Base-by-base conservation (phyloP, 257 asterid genomes). In the Solanum pimpinellifolium region DNA sequence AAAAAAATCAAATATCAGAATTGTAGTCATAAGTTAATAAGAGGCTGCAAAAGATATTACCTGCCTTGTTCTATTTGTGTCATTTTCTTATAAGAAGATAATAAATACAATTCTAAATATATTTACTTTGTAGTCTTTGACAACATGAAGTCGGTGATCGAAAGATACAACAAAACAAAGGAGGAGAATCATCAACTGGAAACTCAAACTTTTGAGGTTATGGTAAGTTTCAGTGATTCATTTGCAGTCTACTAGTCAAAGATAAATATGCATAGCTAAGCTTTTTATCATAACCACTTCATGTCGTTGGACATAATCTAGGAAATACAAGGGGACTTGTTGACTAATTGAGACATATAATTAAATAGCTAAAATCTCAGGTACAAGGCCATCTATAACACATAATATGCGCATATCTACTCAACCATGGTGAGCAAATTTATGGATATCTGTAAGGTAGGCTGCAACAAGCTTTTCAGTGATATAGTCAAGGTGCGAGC, bases 111-210 rank as follows among this genome's bases (percentile, higher is more conserved):
- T 39, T 75, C 83, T 75, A 11, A 75, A 75, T 75, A 75, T 37
- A 39, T 75, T 75, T 75, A 39, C 20, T 83, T 83, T 56, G 5
- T 29, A 33, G 35, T 33, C 35, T 3, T 33, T 33, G 49, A 86
- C 95, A 95, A 96, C 91, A 88, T 92, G 95, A 95, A 90, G 90
- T 89, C 98, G 56, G 89, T 93, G 84, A 93, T 91, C 47, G 96
- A 93, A 29, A 91, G 96, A 83, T 94, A 92, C 92, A 90, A 88
- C 49, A 92, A 88, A 91, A 89, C 91, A 29, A 29, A 29, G 31
- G 94, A 91, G 72, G 94, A 90, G 88, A 91, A 92, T 69, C 89
- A 92, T 16, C 35, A 33, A 33, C 5, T 33, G 35, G 35, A 3
- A 33, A 33, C 5, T 33, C 35, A 0, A 33, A 33, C 94, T 41